These are phyloP conservation scores for Vaccinium vitisidaea DNA, from an alignment of 148 eudicot species.

Conservation along the genomic window DNA sequence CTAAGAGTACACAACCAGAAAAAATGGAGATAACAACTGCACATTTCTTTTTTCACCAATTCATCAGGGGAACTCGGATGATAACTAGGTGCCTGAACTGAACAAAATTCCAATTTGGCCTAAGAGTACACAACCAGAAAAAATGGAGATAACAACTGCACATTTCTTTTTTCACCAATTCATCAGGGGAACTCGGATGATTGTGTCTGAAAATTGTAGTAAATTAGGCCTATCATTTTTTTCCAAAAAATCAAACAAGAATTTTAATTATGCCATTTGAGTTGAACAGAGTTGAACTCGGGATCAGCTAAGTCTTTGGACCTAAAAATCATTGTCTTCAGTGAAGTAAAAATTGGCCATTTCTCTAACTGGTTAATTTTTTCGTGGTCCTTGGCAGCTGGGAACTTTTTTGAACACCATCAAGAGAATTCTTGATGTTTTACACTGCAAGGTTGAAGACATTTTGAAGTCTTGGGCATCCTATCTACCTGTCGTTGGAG, in stretches of 20 bases:
- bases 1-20: not conserved
- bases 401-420: constrained; percentile 77
- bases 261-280: not conserved
- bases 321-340: not conserved
- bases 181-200: no score
- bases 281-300: not conserved
- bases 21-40: not conserved
- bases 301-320: not conserved
- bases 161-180: no score
- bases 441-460: constrained; percentile 73
- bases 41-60: no score
- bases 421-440: constrained; percentile 79
- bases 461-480: constrained; percentile 77
- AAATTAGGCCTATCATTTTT: not conserved
- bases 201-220: no score
- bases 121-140: not conserved
- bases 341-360: not conserved
- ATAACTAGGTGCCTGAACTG: not conserved
- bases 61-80: no score
- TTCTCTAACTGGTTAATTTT: not conserved
- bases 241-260: not conserved
- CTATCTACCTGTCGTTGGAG: constrained; percentile 56
- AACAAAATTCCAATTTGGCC: not conserved
- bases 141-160: not conserved
- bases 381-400: constrained; percentile 38